phyloP scores from a whole-genome alignment of 2,329 filamentous ascomycete genomes.

The Parafenestella ontariensis region DNA sequence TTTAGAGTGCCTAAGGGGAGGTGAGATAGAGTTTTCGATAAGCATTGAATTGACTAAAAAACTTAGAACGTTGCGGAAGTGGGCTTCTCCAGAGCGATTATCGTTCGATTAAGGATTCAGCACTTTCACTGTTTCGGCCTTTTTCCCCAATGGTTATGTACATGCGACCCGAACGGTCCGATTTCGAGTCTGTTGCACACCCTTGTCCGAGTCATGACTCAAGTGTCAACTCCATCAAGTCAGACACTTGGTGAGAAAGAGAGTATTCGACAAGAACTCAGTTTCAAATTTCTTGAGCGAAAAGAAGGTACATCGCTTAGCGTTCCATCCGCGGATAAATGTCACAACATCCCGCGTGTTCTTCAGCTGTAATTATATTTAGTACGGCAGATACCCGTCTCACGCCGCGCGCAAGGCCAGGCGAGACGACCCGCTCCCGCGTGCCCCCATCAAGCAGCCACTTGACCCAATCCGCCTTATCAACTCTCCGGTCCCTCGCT shows the following conservation, averaged over 20 bases:
- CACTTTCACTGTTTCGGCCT: too few species aligned
- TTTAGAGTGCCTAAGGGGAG: too few species aligned
- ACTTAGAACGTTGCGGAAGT: too few species aligned
- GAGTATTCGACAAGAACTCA: neutral
- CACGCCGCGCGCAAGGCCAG: neutral
- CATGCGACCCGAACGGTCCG: neutral
- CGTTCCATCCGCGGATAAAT: neutral
- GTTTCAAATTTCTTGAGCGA: neutral
- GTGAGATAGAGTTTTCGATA: too few species aligned
- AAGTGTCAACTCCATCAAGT: too few species aligned
- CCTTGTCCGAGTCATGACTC: neutral
- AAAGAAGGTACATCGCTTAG: neutral
- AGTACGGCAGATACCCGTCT: neutral
- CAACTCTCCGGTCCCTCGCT: neutral
- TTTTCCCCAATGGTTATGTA: too few species aligned
- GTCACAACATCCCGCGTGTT: neutral
- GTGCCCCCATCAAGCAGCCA: neutral
- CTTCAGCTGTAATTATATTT: neutral
- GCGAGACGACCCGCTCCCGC: slow-evolving; percentile 1
- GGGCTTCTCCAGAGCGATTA: too few species aligned
- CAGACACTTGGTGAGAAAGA: neutral
- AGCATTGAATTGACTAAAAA: too few species aligned
- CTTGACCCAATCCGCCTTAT: neutral
- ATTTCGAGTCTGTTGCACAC: neutral
- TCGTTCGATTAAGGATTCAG: too few species aligned